Base-by-base conservation (phyloP, 306 rosid genomes). In the Vigna angularis region DNA sequence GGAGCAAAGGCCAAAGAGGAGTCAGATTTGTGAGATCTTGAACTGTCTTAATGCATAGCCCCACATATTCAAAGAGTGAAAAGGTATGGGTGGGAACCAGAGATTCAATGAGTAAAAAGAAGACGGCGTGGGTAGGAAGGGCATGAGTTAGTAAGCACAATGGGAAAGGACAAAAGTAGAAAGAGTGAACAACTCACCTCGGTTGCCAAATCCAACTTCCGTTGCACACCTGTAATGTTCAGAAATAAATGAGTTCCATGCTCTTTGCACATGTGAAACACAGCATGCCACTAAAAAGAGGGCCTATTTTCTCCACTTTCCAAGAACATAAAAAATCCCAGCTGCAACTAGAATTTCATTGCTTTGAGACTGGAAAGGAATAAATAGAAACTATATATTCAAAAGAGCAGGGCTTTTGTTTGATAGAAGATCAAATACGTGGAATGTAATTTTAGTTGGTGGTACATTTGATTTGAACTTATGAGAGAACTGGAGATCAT, bases 201-300 rank as follows among this genome's bases (percentile, higher is more conserved):
- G 4, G 36, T 62, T 15, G 47, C 68, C 47, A 62, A 32, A 62
- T 62, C 94, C 85, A 93, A 91, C 76, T 90, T 93, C 79, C 98
- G 90, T 52, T 96, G 99, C 77, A 93, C 99, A 65, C 94, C 98
- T 95, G 91, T 45, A 83, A 70, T 15, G 84, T 75, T 70, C 11
- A 56, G 11, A 36, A 52, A 16, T 79, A 20, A 42, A 73, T 86
- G 48, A 89, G 83, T 75, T 67, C 59, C 32, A 57, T 64, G 49
- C 56, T 81, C 32, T 70, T 38, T 3, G 6, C 56, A 44, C 30
- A 16, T 20, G 36, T 48, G 59, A 34, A 51, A 73, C 2, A 7
- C n/a, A 50, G 42, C 20, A 51, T 15, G 17, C 16, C 77, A 77
- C 64, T 7, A 59, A 18, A 74, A 55, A 67, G 3, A 32, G 44